phyloP scores from a whole-genome alignment of 768 basidiomycete species.

The Psilocybe subaeruginosa region DNA sequence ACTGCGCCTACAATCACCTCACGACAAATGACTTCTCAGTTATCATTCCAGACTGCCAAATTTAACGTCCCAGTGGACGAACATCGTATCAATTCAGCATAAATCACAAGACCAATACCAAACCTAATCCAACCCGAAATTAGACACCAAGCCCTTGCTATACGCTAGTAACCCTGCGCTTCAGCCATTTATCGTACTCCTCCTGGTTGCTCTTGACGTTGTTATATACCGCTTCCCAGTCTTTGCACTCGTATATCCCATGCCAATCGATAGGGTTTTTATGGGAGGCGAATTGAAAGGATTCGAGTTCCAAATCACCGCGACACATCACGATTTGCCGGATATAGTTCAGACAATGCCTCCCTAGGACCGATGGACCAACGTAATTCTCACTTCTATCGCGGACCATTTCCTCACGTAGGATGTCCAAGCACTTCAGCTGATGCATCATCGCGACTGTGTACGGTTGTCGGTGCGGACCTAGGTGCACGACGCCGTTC shows the following conservation, averaged over 20 bases:
- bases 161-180: neutral
- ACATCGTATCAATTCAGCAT: neutral
- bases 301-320: conserved; percentile 33
- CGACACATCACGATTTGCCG: conserved; percentile 37
- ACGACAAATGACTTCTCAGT: neutral
- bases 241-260: conserved; percentile 35
- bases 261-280: conserved; percentile 32
- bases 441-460: conserved; percentile 40
- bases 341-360: conserved; percentile 36
- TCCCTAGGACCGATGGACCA: conserved; percentile 25
- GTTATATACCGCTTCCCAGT: conserved; percentile 36
- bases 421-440: conserved; percentile 36
- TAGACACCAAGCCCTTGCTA: neutral
- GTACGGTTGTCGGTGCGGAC: conserved; percentile 31
- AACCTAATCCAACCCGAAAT: neutral
- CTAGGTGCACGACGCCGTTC: conserved; percentile 34
- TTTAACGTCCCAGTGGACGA: neutral
- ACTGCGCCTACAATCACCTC: conserved; percentile 1
- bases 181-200: conserved; percentile 23
- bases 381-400: conserved; percentile 14
- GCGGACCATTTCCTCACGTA: conserved; percentile 33
- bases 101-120: neutral
- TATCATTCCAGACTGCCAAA: neutral
- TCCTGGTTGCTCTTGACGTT: conserved; percentile 30
- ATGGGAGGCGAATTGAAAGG: conserved; percentile 34